These are phyloP conservation scores for Dioscorea zingiberensis DNA, from an alignment of 106 monocot species.

Conservation along the genomic window DNA sequence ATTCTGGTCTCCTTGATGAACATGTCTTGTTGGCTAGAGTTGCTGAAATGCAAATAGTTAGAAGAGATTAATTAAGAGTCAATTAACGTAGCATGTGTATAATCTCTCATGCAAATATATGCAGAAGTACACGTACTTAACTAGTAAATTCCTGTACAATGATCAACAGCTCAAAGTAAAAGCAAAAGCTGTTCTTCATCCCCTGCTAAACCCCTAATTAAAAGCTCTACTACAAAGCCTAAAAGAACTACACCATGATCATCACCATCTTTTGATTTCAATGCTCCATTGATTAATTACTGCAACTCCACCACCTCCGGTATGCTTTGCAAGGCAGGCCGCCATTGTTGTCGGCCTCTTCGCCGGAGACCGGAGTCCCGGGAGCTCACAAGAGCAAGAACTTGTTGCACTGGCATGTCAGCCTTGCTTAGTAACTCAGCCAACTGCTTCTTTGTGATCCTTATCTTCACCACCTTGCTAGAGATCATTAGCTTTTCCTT, in stretches of 20 bases:
- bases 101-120: too few species aligned
- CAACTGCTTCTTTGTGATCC: slow-evolving; percentile 15
- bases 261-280: too few species aligned
- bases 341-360: neutral
- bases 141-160: too few species aligned
- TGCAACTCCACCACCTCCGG: slow-evolving; percentile 4
- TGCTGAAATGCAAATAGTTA: too few species aligned
- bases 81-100: too few species aligned
- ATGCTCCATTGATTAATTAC: neutral
- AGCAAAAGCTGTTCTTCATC: neutral
- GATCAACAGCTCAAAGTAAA: too few species aligned
- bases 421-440: slow-evolving; percentile 2
- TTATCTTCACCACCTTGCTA: slow-evolving; percentile 9
- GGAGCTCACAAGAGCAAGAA: neutral
- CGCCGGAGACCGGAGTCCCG: neutral
- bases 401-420: slow-evolving; percentile 1
- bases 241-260: too few species aligned
- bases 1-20: too few species aligned
- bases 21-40: too few species aligned
- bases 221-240: too few species aligned
- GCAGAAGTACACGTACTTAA: too few species aligned
- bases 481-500: neutral
- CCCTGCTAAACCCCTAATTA: neutral
- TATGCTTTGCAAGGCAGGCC: slow-evolving; percentile 12
- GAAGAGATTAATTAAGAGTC: too few species aligned